Conservation (phyloP, 140 eudicot genomes). For the Flaveria floridana region DNA sequence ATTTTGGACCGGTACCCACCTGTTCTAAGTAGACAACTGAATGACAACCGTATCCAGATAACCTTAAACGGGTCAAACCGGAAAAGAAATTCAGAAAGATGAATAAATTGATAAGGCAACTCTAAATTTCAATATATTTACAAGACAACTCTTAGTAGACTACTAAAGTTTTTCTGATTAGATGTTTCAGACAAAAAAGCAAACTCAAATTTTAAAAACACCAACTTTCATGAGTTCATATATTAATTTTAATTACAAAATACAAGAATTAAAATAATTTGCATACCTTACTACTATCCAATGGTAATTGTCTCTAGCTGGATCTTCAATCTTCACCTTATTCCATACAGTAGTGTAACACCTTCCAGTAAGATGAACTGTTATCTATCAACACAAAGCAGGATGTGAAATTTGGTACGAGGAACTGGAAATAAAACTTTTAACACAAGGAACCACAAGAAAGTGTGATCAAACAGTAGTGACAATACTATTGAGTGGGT, state of each 20-base stretch:
- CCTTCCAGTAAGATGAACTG: neutral
- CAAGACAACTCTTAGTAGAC: neutral
- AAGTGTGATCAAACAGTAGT: neutral
- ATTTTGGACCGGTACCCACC: too few species aligned
- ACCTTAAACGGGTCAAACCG: too few species aligned
- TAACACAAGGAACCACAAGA: neutral
- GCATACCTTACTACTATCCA: neutral
- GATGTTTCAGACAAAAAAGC: neutral
- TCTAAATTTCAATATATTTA: too few species aligned
- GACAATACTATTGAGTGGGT: neutral
- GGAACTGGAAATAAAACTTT: neutral
- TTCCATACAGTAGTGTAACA: neutral
- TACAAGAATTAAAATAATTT: too few species aligned
- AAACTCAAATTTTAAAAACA: too few species aligned
- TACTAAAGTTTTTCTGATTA: neutral
- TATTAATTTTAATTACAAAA: too few species aligned
- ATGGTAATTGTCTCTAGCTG: neutral
- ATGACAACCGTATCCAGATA: too few species aligned
- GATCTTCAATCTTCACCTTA: neutral
- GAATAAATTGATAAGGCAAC: neutral
- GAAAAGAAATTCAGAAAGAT: too few species aligned
- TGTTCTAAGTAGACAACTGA: too few species aligned
- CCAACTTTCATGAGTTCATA: neutral
- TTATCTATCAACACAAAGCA: neutral
- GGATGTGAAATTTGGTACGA: neutral